These are phyloP conservation scores for Aureobasidium sp. DNA, from an alignment of 2,329 filamentous ascomycete genomes.

Conservation along the genomic window DNA sequence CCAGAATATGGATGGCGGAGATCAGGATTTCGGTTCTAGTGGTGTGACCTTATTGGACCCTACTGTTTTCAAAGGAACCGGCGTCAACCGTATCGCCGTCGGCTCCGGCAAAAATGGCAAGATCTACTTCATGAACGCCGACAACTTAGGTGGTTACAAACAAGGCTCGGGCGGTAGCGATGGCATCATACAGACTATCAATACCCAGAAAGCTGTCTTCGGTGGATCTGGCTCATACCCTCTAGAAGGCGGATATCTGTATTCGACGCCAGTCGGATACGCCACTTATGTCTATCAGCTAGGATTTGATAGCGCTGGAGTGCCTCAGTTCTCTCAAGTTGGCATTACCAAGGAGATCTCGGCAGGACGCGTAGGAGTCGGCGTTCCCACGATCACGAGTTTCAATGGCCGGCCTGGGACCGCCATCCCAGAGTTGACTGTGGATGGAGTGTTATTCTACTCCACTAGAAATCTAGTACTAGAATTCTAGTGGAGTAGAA, in stretches of 20 bases:
- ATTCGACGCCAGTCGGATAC: not conserved
- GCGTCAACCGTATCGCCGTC: not conserved
- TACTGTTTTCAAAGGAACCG: not conserved
- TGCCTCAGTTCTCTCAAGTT: not conserved
- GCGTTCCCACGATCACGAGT: not conserved
- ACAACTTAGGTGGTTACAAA: not conserved
- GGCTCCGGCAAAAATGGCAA: not conserved
- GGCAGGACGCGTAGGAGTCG: not conserved
- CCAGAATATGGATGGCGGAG: constrained; percentile 52
- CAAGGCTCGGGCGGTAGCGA: not conserved
- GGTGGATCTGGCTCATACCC: not conserved
- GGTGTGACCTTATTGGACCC: constrained; percentile 9
- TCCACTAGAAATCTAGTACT: too few species aligned
- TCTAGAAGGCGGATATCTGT: not conserved
- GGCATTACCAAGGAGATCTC: not conserved
- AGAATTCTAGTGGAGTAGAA: too few species aligned
- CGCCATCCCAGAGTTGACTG: too few species aligned
- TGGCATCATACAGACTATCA: not conserved
- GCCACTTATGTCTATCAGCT: not conserved
- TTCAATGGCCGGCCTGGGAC: not conserved
- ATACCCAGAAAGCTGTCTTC: not conserved
- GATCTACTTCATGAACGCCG: not conserved
- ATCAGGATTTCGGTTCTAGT: constrained; percentile 51
- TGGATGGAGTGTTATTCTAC: too few species aligned
- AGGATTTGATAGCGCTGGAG: not conserved